Evolutionary conservation across 2,329 filamentous ascomycete species (phyloP).

Genomic region (Penicillium italicum): DNA sequence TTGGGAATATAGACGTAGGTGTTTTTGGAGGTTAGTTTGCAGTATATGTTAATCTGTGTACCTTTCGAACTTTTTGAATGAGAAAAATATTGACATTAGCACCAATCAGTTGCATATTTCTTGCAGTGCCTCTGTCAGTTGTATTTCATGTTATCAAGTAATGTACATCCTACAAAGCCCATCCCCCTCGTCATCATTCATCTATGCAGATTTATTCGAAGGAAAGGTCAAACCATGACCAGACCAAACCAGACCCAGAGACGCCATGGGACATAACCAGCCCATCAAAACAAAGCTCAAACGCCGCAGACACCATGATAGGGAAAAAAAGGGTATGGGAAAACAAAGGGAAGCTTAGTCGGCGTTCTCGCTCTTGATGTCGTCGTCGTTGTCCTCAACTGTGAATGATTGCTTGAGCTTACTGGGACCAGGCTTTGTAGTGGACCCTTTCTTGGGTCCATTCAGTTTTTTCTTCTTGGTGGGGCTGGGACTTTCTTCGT

Average conservation of each 20-base stretch:
- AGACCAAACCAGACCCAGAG: conserved; percentile 16
- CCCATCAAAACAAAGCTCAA: conserved; percentile 9
- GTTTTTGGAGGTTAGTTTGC: too few relatives aligned
- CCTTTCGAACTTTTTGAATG: too few relatives aligned
- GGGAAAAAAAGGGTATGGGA: conserved; percentile 15
- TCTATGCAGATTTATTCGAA: conserved; percentile 25
- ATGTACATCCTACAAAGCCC: conserved; percentile 24
- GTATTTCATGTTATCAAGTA: conserved; percentile 23
- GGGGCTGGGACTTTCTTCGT: conserved; percentile 41
- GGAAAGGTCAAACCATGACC: conserved; percentile 6
- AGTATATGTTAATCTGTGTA: neutral
- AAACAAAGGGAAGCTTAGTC: conserved; percentile 22
- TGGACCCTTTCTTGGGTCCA: conserved; percentile 35
- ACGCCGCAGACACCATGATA: conserved; percentile 15
- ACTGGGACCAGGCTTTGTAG: conserved; percentile 39
- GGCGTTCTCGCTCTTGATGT: conserved; percentile 38
- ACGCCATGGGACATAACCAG: conserved; percentile 19
- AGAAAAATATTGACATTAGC: neutral
- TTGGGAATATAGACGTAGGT: too few relatives aligned
- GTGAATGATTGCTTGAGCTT: conserved; percentile 44
- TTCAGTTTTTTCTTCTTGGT: conserved; percentile 51
- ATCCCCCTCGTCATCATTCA: conserved; percentile 24
- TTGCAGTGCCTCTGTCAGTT: conserved; percentile 8
- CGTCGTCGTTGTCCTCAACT: conserved; percentile 31
- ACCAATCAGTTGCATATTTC: neutral